phyloP scores from a whole-genome alignment of 352 stramenopile genomes.

The Globisporangium middletonii region DNA sequence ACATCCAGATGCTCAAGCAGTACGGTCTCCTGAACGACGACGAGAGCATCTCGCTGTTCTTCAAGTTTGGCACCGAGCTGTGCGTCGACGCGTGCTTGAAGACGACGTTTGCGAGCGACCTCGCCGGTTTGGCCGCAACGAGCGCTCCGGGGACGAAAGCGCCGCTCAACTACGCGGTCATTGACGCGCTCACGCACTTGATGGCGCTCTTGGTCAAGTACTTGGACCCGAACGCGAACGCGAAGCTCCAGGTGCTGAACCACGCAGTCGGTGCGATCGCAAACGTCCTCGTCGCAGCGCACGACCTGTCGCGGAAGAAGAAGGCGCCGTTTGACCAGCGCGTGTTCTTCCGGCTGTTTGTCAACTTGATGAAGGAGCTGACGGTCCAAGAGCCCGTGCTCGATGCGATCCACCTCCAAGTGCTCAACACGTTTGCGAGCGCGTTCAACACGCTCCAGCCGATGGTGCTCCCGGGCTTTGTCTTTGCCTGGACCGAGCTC shows the following conservation, averaged over 20 bases:
- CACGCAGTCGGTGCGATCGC: constrained; percentile 93
- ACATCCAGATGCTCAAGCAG: constrained; percentile 96
- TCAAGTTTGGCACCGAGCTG: constrained; percentile 95
- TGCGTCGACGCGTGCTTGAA: constrained; percentile 96
- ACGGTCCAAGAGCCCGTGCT: constrained; percentile 92
- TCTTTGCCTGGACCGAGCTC: constrained; percentile 98
- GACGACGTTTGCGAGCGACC: constrained; percentile 41
- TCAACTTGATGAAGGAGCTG: constrained; percentile 97
- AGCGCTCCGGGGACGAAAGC: constrained; percentile 21
- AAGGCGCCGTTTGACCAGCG: constrained; percentile 94
- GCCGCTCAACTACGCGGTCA: constrained; percentile 88
- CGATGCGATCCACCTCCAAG: constrained; percentile 92
- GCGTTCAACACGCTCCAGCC: constrained; percentile 97
- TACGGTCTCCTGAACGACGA: constrained; percentile 95
- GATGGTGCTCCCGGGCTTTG: constrained; percentile 93
- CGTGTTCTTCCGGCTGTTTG: constrained; percentile 98
- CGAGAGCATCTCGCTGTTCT: constrained; percentile 96
- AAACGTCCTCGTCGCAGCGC: constrained; percentile 90
- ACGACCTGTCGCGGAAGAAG: constrained; percentile 80
- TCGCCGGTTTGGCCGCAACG: constrained; percentile 26
- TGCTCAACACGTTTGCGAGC: constrained; percentile 96
- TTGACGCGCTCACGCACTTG: constrained; percentile 96
- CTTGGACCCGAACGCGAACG: constrained; percentile 78
- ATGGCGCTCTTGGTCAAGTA: constrained; percentile 95
- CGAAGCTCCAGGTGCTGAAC: constrained; percentile 90